phyloP scores from a whole-genome alignment of 257 asterid genomes.

The Gynochthodes officinalis region DNA sequence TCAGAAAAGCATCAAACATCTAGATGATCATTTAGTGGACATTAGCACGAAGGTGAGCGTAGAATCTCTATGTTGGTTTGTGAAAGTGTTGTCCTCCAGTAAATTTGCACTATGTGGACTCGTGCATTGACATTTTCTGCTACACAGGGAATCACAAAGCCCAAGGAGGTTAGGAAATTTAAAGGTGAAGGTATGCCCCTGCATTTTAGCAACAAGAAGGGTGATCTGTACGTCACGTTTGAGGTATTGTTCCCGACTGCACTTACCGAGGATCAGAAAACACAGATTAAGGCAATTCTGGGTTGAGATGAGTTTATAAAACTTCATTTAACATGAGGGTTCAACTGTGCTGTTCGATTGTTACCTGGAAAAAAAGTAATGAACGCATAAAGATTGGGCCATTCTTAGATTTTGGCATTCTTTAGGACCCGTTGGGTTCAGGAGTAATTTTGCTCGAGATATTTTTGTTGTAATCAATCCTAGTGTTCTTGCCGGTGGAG shows the following conservation, averaged over 20 bases:
- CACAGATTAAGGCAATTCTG: constrained; percentile 65
- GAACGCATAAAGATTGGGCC: constrained; percentile 7
- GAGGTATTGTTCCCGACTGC: constrained; percentile 88
- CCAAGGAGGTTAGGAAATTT: constrained; percentile 82
- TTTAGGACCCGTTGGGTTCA: background rate
- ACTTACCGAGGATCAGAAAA: constrained; percentile 72
- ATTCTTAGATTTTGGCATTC: background rate
- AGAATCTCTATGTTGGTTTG: background rate
- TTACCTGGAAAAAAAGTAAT: no score
- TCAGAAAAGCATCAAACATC: constrained; percentile 83
- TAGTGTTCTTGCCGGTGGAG: background rate
- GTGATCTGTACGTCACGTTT: constrained; percentile 69
- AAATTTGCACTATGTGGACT: background rate
- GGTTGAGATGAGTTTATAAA: constrained; percentile 27
- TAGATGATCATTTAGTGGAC: constrained; percentile 83
- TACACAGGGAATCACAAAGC: constrained; percentile 75
- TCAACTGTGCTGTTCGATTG: background rate
- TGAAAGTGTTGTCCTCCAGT: background rate
- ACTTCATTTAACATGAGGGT: background rate
- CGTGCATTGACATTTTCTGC: background rate
- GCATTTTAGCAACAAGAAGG: constrained; percentile 81
- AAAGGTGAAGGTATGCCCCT: constrained; percentile 95
- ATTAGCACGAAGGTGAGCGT: constrained; percentile 69
- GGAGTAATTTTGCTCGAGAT: background rate
- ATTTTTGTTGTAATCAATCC: constrained; percentile 1